A percentile compares a stretch with the other conserved stretches of the same genome.
Evolutionary conservation across 352 stramenopile species (phyloP).

Genomic region (Elongisporangium anandrum): DNA sequence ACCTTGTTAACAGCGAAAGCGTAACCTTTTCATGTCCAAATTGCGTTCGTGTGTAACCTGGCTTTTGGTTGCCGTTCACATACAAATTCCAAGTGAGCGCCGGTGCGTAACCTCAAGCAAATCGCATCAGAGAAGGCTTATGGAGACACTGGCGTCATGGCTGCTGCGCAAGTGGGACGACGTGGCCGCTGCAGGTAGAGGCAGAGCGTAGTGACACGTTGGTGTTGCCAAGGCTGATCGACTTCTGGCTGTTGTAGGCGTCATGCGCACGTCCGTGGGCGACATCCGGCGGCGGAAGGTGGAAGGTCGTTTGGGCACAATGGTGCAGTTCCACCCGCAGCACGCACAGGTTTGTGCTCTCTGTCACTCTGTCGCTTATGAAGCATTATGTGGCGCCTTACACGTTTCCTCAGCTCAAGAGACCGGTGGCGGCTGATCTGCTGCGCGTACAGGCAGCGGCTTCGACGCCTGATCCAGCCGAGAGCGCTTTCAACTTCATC

Average conservation of each 20-base stretch:
- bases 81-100: background rate
- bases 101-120: background rate
- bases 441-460: background rate
- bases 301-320: conserved; percentile 22
- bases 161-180: conserved; percentile 19
- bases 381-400: background rate
- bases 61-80: background rate
- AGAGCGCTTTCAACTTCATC: conserved; percentile 54
- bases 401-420: conserved; percentile 27
- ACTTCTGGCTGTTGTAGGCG: conserved; percentile 11
- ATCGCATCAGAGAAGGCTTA: background rate
- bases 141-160: background rate
- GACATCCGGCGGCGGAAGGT: conserved; percentile 31
- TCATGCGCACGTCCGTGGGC: conserved; percentile 30
- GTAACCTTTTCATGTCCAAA: background rate
- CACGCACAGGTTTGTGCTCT: conserved; percentile 24
- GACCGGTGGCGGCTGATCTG: conserved; percentile 30
- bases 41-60: background rate
- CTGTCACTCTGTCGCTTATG: background rate
- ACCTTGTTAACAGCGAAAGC: background rate
- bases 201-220: background rate
- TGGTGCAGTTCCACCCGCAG: conserved; percentile 39
- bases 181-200: conserved; percentile 13
- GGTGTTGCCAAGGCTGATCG: background rate
- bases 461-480: conserved; percentile 1